phyloP scores from a whole-genome alignment of 805 yeast genomes.

The Schizosaccharomyces cryophilus region DNA sequence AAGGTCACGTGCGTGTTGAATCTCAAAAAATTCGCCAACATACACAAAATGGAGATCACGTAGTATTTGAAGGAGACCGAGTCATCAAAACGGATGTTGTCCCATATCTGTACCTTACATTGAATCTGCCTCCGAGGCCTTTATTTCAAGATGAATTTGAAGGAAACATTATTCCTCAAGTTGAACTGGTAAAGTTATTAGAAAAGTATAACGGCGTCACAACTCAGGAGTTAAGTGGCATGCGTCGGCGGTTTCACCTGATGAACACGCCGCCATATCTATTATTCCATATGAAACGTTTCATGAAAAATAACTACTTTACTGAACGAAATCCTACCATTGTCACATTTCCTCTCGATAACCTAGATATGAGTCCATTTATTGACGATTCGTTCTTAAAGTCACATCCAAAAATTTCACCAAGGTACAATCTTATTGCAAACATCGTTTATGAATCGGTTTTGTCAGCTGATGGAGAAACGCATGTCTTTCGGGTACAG shows the following conservation, averaged over 20 bases:
- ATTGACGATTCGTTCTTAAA: slow-evolving; percentile 2
- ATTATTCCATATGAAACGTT: slow-evolving; percentile 33
- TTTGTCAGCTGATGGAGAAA: slow-evolving; percentile 11
- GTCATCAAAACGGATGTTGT: slow-evolving; percentile 7
- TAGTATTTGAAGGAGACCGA: slow-evolving; percentile 10
- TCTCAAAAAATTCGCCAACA: slow-evolving; percentile 12
- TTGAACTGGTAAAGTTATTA: slow-evolving; percentile 14
- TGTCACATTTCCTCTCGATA: slow-evolving; percentile 28
- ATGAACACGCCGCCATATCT: slow-evolving; percentile 27
- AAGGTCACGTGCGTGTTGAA: slow-evolving; percentile 25
- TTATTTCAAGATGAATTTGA: slow-evolving; percentile 27
- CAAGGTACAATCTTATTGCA: slow-evolving; percentile 22
- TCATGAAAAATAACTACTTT: slow-evolving; percentile 16
- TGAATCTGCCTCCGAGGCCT: slow-evolving; percentile 37
- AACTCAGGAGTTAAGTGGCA: slow-evolving; percentile 15
- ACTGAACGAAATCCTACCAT: slow-evolving; percentile 32
- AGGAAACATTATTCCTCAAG: slow-evolving; percentile 28
- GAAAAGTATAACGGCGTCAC: slow-evolving; percentile 16
- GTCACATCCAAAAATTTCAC: slow-evolving; percentile 8
- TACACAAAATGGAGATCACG: slow-evolving; percentile 11
- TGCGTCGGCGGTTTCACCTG: slow-evolving; percentile 19
- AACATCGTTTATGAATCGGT: slow-evolving; percentile 23
- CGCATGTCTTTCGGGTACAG: slow-evolving; percentile 27
- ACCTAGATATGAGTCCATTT: slow-evolving; percentile 17
- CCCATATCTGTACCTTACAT: slow-evolving; percentile 28